Evolutionary conservation across 805 yeast species (phyloP).

Genomic region (Barnettozyma pratensis): DNA sequence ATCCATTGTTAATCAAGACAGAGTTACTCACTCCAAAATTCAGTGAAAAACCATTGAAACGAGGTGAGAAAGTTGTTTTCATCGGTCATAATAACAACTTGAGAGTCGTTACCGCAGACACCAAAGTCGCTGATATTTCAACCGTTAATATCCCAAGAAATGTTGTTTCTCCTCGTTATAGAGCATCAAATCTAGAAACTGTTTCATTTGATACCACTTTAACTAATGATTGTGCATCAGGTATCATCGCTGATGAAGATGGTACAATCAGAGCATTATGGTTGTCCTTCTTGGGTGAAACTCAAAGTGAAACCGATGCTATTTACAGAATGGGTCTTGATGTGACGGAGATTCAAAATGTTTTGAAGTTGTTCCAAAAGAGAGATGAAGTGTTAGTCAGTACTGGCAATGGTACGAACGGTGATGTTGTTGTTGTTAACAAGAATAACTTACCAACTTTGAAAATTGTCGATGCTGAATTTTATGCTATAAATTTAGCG

Average conservation of each 20-base stretch:
- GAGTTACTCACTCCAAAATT: constrained; percentile 67
- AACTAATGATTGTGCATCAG: constrained; percentile 72
- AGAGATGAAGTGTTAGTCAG: constrained; percentile 32
- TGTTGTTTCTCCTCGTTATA: constrained; percentile 67
- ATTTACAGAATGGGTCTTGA: constrained; percentile 74
- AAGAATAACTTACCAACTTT: constrained; percentile 39
- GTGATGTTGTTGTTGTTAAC: constrained; percentile 5
- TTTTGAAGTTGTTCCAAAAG: constrained; percentile 47
- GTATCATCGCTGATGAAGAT: constrained; percentile 68
- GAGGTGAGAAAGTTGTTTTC: constrained; percentile 75
- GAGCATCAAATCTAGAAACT: constrained; percentile 81
- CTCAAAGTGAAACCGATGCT: constrained; percentile 54
- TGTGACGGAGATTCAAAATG: constrained; percentile 55
- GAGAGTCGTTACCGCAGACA: constrained; percentile 67
- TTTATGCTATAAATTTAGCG: constrained; percentile 58
- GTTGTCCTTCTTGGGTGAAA: constrained; percentile 80
- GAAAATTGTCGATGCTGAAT: constrained; percentile 75
- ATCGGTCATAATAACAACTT: constrained; percentile 73
- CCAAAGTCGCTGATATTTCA: constrained; percentile 71
- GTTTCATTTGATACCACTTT: constrained; percentile 67
- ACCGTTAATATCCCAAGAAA: constrained; percentile 70
- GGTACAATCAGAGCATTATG: constrained; percentile 83
- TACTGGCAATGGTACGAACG: not conserved
- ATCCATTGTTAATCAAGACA: constrained; percentile 67
- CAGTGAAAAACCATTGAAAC: constrained; percentile 47